These are phyloP conservation scores for Cyclotella kingstonii DNA, from an alignment of 108 stramenopile genomes.

Conservation along the genomic window DNA sequence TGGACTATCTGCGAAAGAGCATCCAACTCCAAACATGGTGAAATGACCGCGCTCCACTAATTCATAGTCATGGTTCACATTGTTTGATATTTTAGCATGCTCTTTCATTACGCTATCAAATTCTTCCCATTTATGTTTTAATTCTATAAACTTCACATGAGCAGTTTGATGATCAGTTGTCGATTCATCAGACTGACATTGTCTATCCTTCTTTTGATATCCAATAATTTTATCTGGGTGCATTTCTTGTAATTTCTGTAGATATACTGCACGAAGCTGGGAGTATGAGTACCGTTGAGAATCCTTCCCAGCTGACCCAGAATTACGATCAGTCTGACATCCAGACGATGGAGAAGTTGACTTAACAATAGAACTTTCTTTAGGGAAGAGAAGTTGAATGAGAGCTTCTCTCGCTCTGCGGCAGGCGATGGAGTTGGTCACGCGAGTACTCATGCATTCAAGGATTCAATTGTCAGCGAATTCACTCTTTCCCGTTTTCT, in stretches of 20 bases:
- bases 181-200: conserved; percentile 3
- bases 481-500: no score
- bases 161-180: background rate
- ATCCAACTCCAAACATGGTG: conserved; percentile 85
- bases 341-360: background rate
- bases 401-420: conserved; percentile 32
- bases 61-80: conserved; percentile 14
- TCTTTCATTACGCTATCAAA: conserved; percentile 48
- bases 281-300: conserved; percentile 35
- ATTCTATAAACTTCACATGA: conserved; percentile 51
- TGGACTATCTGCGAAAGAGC: conserved; percentile 76
- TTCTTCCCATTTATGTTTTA: conserved; percentile 71
- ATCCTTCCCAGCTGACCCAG: background rate
- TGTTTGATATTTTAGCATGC: background rate
- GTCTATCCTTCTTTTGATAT: background rate
- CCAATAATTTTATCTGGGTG: conserved; percentile 69
- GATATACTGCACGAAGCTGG: conserved; percentile 57
- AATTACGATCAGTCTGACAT: background rate
- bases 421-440: conserved; percentile 27
- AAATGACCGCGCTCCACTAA: conserved; percentile 28
- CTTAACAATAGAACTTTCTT: background rate
- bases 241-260: conserved; percentile 55
- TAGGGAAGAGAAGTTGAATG: conserved; percentile 33
- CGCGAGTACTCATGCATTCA: conserved; percentile 42
- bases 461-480: no score